Conservation (phyloP, 1,139 yeast genomes). For the Kurtzmaniella quercitrusa region DNA sequence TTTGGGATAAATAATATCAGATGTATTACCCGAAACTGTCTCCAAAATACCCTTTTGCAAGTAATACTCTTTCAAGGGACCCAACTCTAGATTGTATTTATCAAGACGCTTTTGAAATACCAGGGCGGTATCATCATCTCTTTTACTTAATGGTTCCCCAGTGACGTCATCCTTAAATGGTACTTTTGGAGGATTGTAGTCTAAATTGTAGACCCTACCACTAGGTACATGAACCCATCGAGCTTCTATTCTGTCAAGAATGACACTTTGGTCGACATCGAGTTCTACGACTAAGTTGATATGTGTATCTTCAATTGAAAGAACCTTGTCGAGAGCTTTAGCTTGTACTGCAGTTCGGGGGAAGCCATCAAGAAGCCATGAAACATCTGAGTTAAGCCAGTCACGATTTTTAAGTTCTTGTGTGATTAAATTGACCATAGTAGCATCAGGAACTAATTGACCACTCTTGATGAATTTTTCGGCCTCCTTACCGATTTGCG, state of each 20-base stretch:
- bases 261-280: conserved; percentile 76
- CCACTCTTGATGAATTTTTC: conserved; percentile 57
- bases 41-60: conserved; percentile 46
- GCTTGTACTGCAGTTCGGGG: conserved; percentile 84
- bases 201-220: conserved; percentile 80
- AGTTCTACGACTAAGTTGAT: conserved; percentile 78
- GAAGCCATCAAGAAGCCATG: conserved; percentile 88
- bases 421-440: conserved; percentile 59
- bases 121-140: conserved; percentile 74
- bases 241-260: conserved; percentile 75
- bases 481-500: conserved; percentile 60
- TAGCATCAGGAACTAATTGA: conserved; percentile 64
- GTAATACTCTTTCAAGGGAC: conserved; percentile 66
- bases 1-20: conserved; percentile 81
- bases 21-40: conserved; percentile 69
- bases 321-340: conserved; percentile 44
- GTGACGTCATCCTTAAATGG: conserved; percentile 83
- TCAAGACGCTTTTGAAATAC: conserved; percentile 67
- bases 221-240: conserved; percentile 82
- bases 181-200: conserved; percentile 83
- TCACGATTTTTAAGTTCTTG: conserved; percentile 39
- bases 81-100: conserved; percentile 54
- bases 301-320: conserved; percentile 33
- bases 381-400: conserved; percentile 45
- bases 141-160: conserved; percentile 75